Conservation (phyloP, 2,329 filamentous ascomycete genomes). For the Cladosporium sp. region DNA sequence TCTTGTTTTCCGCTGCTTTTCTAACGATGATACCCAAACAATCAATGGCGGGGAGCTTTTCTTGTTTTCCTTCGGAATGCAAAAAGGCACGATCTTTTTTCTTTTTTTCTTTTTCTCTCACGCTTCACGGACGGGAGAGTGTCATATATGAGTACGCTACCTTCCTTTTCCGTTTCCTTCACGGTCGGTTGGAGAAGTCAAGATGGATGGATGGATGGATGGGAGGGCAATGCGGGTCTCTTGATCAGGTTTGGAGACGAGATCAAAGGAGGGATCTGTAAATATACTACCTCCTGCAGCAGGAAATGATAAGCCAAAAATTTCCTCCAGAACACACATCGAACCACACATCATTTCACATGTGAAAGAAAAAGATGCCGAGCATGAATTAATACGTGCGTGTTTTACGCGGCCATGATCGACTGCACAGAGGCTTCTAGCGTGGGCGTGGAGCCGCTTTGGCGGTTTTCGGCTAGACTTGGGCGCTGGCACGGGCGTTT, state of each 20-base stretch:
- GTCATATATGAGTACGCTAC: neutral
- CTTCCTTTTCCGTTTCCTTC: neutral
- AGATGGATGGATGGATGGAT: neutral
- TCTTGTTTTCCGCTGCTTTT: slow-evolving; percentile 3
- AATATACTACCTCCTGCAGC: neutral
- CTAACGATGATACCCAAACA: slow-evolving; percentile 21
- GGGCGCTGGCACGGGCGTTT: neutral
- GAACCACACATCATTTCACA: neutral
- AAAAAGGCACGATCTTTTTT: slow-evolving; percentile 1
- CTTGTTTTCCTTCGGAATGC: neutral
- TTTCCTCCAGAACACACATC: neutral
- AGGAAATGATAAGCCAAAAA: neutral
- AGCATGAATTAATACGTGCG: neutral
- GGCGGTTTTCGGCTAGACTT: neutral
- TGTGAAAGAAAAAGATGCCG: neutral
- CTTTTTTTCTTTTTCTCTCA: neutral
- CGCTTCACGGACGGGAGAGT: neutral
- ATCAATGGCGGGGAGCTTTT: slow-evolving; percentile 13
- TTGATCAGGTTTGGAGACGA: neutral
- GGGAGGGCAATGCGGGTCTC: neutral
- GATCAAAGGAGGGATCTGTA: neutral
- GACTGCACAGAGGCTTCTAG: slow-evolving; percentile 10
- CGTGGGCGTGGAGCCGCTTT: neutral
- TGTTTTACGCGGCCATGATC: neutral
- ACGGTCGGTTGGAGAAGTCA: neutral